These are phyloP conservation scores for Iodosphaeria phyllophila DNA, from an alignment of 2,329 filamentous ascomycete genomes.

Conservation along the genomic window DNA sequence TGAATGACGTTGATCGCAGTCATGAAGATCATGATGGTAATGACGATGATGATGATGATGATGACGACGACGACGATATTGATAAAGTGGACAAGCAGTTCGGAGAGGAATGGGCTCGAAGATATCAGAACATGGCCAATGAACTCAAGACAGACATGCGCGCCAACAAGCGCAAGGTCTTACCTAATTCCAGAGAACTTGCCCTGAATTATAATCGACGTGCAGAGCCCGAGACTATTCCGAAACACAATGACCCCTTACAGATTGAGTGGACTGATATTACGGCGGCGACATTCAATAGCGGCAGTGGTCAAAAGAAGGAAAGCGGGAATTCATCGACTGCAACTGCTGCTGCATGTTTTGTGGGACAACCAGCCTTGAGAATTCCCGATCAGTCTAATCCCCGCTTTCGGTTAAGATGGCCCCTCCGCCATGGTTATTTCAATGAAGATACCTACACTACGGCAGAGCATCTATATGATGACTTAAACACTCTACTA, in stretches of 20 bases:
- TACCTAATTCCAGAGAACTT: conserved; percentile 94
- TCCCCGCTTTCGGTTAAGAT: conserved; percentile 80
- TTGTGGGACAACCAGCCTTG: conserved; percentile 66
- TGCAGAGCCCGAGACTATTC: conserved; percentile 68
- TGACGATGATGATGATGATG: too few species aligned
- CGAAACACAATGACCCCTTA: conserved; percentile 84
- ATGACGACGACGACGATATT: conserved; percentile 46
- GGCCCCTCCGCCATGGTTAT: conserved; percentile 75
- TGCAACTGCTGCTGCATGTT: conserved; percentile 50
- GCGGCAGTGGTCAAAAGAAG: too few species aligned
- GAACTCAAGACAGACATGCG: conserved; percentile 86
- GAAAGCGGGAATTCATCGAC: conserved; percentile 43
- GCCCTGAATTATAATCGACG: conserved; percentile 88
- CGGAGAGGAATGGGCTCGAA: conserved; percentile 61
- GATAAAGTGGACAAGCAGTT: conserved; percentile 60
- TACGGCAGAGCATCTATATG: conserved; percentile 60
- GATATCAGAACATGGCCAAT: conserved; percentile 64
- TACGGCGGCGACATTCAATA: too few species aligned
- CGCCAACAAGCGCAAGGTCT: conserved; percentile 78
- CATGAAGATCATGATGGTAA: too few species aligned
- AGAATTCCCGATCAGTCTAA: conserved; percentile 78
- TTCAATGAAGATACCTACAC: conserved; percentile 81
- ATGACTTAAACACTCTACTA: conserved; percentile 74
- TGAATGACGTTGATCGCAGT: too few species aligned
- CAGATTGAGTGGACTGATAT: conserved; percentile 93